Evolutionary conservation across 441 rosid genomes (phyloP).

Genomic region (Populus hybrid): DNA sequence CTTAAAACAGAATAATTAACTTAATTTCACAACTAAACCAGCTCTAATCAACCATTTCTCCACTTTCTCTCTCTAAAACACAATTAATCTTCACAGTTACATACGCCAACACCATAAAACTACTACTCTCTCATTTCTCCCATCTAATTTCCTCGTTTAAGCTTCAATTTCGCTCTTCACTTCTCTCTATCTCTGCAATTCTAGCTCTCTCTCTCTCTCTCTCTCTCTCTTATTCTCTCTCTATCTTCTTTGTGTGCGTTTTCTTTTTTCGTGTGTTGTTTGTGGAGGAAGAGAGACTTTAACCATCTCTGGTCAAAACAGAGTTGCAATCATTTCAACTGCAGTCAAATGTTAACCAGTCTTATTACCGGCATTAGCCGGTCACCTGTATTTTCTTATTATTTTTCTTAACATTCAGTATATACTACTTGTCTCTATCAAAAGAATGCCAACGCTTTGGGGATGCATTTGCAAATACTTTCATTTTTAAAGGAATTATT

Average conservation of each 20-base stretch:
- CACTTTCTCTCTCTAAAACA: neutral
- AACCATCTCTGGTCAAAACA: conserved; percentile 65
- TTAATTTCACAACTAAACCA: neutral
- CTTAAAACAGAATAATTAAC: conserved; percentile 27
- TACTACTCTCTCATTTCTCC: conserved; percentile 7
- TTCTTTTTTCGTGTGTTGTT: neutral
- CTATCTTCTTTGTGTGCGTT: conserved; percentile 9
- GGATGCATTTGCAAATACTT: neutral
- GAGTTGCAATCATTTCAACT: conserved; percentile 61
- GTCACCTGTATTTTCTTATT: conserved; percentile 33
- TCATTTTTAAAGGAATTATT: neutral
- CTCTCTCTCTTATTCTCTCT: too few species aligned
- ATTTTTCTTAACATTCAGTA: neutral
- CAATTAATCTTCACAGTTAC: neutral
- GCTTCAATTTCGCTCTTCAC: conserved; percentile 15
- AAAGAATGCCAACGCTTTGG: neutral
- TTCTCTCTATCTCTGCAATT: conserved; percentile 1
- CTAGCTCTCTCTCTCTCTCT: conserved; percentile 4
- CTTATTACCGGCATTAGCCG: conserved; percentile 26
- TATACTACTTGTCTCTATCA: neutral
- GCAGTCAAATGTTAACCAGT: conserved; percentile 71
- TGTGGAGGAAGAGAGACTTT: conserved; percentile 20
- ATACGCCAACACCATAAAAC: neutral
- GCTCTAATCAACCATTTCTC: conserved; percentile 23
- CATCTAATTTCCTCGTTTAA: conserved; percentile 34